Base-by-base conservation (phyloP, 1,284 basidiomycete genomes). In the Lignosus rhinocerotis region DNA sequence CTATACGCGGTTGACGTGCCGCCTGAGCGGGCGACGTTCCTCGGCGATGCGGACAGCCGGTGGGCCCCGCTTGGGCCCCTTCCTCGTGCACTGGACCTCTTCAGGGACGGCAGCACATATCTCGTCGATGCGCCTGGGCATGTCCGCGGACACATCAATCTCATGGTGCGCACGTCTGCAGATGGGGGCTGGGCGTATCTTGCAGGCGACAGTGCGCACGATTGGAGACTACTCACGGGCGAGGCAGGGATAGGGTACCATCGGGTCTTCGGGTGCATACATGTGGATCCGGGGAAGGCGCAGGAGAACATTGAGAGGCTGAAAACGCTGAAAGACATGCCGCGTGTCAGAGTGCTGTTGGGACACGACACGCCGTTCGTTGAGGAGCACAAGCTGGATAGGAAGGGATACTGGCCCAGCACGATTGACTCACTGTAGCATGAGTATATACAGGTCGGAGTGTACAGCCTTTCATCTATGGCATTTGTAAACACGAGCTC, bases 141-240 rank as follows among this genome's bases (percentile, higher is more conserved):
- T 58, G 60, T 70, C 8, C 55, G 54, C 6, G 74, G 73, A 3
- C 74, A 76, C 56, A 39, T 75, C 58, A 67, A 66, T 39, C 56
- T 65, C 3, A 62, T 75, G 33, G 68, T 65, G 12, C 72, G 74
- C 25, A 86, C 84, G 21, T 83, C 81, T 9, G 42, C 73, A 7
- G 76, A 82, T 46, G 83, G 83, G 10, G 77, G 3, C 1, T 86
- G 83, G 84, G 73, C 84, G 21, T 81, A 78, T 61, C 74, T 86
- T 17, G 83, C 74, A 1, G 83, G 78, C 0, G 84, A 86, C 66
- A 79, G 78, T 43, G 82, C 79, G 9, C 84, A 85, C 65, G 78
- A 84, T 68, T 76, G 77, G 74, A 73, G 78, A 16, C 69, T 85
- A 48, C 64, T 86, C 44, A 79, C 74, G 8, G 80, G 80, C n/a